A percentile compares a stretch with the other conserved stretches of the same genome.
phyloP scores from a whole-genome alignment of 257 asterid genomes.

The Solanum gracilifrons region DNA sequence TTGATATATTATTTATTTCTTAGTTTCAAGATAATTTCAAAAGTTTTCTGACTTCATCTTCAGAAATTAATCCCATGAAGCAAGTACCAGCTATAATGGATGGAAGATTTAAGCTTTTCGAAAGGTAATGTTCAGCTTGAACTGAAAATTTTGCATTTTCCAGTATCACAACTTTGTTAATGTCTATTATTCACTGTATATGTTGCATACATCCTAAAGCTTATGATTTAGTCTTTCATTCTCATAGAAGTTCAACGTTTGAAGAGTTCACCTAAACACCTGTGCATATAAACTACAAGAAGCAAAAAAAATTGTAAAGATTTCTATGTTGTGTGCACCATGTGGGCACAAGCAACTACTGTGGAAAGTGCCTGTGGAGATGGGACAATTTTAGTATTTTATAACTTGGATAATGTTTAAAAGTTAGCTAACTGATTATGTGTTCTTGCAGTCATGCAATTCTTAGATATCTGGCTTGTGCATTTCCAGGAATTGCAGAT shows the following conservation, averaged over 20 bases:
- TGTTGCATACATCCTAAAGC: not conserved
- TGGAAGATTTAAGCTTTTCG: slow-evolving; percentile 81
- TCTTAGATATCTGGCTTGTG: slow-evolving; percentile 58
- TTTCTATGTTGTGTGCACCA: not conserved
- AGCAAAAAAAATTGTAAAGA: not conserved
- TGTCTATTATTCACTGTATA: not conserved
- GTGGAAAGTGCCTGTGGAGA: not conserved
- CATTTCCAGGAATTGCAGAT: slow-evolving; percentile 86
- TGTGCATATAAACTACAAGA: not conserved
- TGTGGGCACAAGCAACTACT: not conserved
- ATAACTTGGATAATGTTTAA: not conserved
- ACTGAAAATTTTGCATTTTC: not conserved
- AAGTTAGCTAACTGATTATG: not conserved
- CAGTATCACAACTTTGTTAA: not conserved
- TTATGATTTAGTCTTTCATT: not conserved
- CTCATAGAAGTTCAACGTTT: not conserved
- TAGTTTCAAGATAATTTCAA: not conserved
- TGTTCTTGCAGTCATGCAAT: slow-evolving; percentile 76
- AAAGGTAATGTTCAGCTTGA: slow-evolving; percentile 37
- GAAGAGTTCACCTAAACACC: not conserved
- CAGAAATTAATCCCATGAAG: slow-evolving; percentile 71
- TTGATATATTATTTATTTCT: not conserved
- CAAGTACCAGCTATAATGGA: slow-evolving; percentile 82
- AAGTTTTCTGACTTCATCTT: not conserved
- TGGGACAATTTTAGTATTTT: not conserved